Conservation (phyloP, 805 yeast genomes). For the Torulaspora franciscae region DNA sequence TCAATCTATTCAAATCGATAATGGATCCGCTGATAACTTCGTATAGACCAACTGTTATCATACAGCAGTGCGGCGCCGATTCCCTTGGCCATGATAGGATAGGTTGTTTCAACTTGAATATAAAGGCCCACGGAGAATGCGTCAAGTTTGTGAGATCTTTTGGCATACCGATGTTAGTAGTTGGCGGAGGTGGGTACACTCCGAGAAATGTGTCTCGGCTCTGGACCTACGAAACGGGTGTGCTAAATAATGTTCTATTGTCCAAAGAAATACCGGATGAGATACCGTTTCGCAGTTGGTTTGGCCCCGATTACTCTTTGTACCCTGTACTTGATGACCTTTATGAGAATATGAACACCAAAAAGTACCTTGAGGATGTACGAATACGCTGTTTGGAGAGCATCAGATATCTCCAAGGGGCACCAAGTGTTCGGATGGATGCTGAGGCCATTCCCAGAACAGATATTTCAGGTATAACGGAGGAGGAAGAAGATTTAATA, state of each 20-base stretch:
- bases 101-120: constrained; percentile 92
- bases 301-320: constrained; percentile 85
- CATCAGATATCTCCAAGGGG: constrained; percentile 74
- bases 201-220: constrained; percentile 94
- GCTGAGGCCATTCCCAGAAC: constrained; percentile 73
- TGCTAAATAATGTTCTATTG: constrained; percentile 72
- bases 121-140: constrained; percentile 95
- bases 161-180: constrained; percentile 83
- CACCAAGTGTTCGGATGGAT: constrained; percentile 89
- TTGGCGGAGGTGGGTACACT: constrained; percentile 98
- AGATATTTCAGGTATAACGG: constrained; percentile 40
- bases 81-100: constrained; percentile 92
- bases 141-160: constrained; percentile 80
- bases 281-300: constrained; percentile 74
- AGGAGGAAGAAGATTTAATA: constrained; percentile 41
- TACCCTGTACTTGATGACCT: constrained; percentile 80
- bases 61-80: constrained; percentile 98
- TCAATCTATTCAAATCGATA: constrained; percentile 52
- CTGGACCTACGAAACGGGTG: constrained; percentile 91
- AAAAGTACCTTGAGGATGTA: constrained; percentile 76
- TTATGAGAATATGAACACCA: constrained; percentile 79
- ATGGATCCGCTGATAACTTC: constrained; percentile 83
- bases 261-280: constrained; percentile 69
- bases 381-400: constrained; percentile 73
- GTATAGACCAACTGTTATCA: constrained; percentile 92